Evolutionary conservation across 176 grass and related monocot species (phyloP).

Genomic region (Echinochloa phyllopogon): DNA sequence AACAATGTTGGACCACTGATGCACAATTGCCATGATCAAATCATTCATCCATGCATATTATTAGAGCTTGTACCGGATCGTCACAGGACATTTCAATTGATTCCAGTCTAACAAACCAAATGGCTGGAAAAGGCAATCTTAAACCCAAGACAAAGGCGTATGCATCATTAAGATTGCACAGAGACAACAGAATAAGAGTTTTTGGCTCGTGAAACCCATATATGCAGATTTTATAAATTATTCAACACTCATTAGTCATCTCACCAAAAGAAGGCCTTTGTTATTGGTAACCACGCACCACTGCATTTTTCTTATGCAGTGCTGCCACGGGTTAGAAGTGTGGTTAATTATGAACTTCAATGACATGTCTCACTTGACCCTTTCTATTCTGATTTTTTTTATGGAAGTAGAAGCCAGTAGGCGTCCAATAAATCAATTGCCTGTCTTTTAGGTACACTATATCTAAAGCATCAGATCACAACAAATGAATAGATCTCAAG

Average conservation of each 20-base stretch:
- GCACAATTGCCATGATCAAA: not conserved
- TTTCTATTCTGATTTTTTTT: slow-evolving; percentile 1
- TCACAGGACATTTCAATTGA: not conserved
- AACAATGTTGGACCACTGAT: not conserved
- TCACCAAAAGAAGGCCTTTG: not conserved
- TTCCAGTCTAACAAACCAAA: not conserved
- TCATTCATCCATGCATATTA: slow-evolving; percentile 24
- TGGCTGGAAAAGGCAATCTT: slow-evolving; percentile 11
- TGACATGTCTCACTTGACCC: not conserved
- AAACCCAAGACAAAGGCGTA: not conserved
- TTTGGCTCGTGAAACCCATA: not conserved
- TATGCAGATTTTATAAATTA: slow-evolving; percentile 20
- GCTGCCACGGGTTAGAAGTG: not conserved
- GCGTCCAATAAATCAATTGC: not conserved
- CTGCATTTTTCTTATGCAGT: not conserved
- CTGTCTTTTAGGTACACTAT: slow-evolving; percentile 6
- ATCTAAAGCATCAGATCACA: slow-evolving; percentile 24
- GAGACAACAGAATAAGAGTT: not conserved
- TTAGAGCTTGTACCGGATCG: not conserved
- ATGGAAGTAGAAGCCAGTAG: slow-evolving; percentile 12
- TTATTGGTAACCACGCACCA: not conserved
- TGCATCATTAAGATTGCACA: slow-evolving; percentile 3
- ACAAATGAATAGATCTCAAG: slow-evolving; percentile 5
- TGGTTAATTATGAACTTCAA: not conserved
- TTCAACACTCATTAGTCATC: not conserved